Evolutionary conservation across 2,329 filamentous ascomycete genomes (phyloP).

Genomic region (Paraconiothyrium brasiliense): DNA sequence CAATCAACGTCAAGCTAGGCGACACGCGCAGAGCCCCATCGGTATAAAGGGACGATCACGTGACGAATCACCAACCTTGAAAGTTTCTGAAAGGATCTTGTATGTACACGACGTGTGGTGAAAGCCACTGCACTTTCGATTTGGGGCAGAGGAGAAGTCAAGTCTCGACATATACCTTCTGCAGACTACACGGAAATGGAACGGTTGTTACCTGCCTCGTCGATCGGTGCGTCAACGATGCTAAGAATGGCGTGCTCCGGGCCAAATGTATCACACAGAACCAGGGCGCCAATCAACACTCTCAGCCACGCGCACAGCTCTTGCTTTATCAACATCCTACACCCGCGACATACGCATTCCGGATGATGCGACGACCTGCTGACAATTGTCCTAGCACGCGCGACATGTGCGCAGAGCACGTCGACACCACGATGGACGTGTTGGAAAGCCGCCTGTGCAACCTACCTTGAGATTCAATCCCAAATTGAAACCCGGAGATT

Average conservation of each 20-base stretch:
- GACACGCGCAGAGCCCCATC: too few relatives aligned
- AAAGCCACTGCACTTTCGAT: too few relatives aligned
- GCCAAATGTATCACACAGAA: constrained; percentile 3
- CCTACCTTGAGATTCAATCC: not conserved
- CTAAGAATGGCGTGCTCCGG: constrained; percentile 20
- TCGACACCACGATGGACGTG: not conserved
- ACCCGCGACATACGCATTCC: constrained; percentile 26
- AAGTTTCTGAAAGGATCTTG: too few relatives aligned
- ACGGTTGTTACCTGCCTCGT: not conserved
- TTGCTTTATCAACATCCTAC: constrained; percentile 14
- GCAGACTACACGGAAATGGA: too few relatives aligned
- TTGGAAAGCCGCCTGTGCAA: not conserved
- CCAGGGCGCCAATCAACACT: constrained; percentile 18
- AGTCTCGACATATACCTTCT: too few relatives aligned
- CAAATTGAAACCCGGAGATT: not conserved
- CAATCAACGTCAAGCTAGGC: too few relatives aligned
- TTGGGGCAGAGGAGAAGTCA: too few relatives aligned
- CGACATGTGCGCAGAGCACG: constrained; percentile 9
- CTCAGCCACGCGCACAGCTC: constrained; percentile 10
- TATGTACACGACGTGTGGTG: too few relatives aligned
- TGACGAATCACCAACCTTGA: too few relatives aligned
- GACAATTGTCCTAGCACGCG: constrained; percentile 31
- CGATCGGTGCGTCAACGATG: constrained; percentile 16
- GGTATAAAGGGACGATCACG: too few relatives aligned
- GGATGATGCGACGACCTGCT: constrained; percentile 38